Evolutionary conservation across 306 rosid genomes (phyloP).

Genomic region (Medicago truncatula): MtrunA17r5.0-ANR NC_053044.1:55019501-55020000

Average conservation of each 20-base stretch:
- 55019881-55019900: conserved; percentile 33
- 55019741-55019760: conserved; percentile 26
- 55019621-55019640: conserved; percentile 96
- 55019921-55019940: conserved; percentile 13
- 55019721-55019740: conserved; percentile 37
- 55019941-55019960: conserved; percentile 31
- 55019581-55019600: conserved; percentile 88
- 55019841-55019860: conserved; percentile 22
- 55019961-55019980: conserved; percentile 34
- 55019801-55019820: conserved; percentile 16
- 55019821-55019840: neutral
- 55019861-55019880: neutral
- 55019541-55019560: conserved; percentile 96
- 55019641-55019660: conserved; percentile 96
- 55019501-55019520: conserved; percentile 39
- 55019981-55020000: neutral
- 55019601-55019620: conserved; percentile 88
- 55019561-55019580: conserved; percentile 89
- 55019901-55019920: conserved; percentile 1
- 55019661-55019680: conserved; percentile 86
- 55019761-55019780: conserved; percentile 24
- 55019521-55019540: conserved; percentile 90
- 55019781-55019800: conserved; percentile 20
- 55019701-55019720: conserved; percentile 24
- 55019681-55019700: conserved; percentile 64